phyloP scores from a whole-genome alignment of 192 early-diverging fungal genomes.

The Haplosporangium gracile region DNA sequence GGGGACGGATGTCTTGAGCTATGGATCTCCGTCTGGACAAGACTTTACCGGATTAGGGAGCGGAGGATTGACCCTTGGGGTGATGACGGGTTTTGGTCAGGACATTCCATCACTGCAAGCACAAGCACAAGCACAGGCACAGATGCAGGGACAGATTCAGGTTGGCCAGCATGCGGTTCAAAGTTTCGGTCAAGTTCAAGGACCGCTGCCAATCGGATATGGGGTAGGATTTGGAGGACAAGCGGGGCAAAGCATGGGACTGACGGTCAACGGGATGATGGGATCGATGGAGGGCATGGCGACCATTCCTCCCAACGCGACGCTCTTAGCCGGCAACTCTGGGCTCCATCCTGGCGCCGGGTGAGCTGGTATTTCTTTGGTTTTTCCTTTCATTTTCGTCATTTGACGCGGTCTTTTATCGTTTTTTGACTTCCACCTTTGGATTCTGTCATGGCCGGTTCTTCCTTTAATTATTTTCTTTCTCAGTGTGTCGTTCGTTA shows the following conservation, averaged over 20 bases:
- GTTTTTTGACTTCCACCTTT: too few species aligned
- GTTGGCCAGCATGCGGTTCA: background rate
- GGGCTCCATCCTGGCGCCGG: background rate
- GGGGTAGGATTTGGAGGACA: background rate
- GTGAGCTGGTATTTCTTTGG: background rate
- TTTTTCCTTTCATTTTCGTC: too few species aligned
- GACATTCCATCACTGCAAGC: background rate
- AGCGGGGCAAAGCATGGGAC: background rate
- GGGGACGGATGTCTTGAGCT: background rate
- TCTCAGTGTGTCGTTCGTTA: too few species aligned
- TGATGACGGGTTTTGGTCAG: background rate
- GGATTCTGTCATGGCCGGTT: too few species aligned
- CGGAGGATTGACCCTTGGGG: background rate
- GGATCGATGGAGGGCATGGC: slow-evolving; percentile 3
- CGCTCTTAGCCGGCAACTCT: background rate
- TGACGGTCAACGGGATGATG: background rate
- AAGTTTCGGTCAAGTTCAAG: background rate
- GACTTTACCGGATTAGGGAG: background rate
- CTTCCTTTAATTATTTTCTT: too few species aligned
- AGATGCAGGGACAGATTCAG: background rate
- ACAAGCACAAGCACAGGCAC: background rate
- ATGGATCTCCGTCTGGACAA: background rate
- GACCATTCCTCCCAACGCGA: background rate
- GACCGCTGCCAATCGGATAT: background rate
- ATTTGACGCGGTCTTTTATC: too few species aligned